Evolutionary conservation across 2,329 filamentous ascomycete genomes (phyloP), one percentile per base, ranked within the genome.

Genomic region (Teratosphaeria gauchensis): DNA sequence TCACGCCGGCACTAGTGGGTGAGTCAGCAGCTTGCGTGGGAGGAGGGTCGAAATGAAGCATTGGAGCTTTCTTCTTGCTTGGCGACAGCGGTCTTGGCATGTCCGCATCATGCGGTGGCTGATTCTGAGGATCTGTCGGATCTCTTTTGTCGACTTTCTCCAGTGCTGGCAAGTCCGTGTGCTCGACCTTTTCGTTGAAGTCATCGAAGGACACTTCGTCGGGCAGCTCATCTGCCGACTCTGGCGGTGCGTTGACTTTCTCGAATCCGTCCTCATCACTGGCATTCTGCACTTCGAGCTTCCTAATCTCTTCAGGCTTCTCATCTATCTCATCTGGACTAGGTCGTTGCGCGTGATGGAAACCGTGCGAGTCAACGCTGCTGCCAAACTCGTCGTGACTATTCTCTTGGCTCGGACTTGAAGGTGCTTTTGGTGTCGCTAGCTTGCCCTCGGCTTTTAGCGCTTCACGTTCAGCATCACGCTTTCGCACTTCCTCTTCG

Each of bases 201-300:
- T 88, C 84, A 62, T 88, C 84, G 42, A 86, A 88, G 1, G 82
- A 83, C 55, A 89, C 86, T 61, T 92, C 88, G 32, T 72, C 70
- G 5, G 67, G 69, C 7, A 71, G 56, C 19, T 83, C 84, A 66
- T 90, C 82, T 32, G 60, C 87, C 32, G 85, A 86, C 2, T 38
- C 56, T 12, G 46, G 14, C 53, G 83, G 82, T 28, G 80, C 78
- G 53, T 78, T 78, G 9, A 97, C 92, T 73, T 96, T 91, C 72
- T 99, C 94, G 68, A 96, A 97, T 0, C 89, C 90, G 70, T 97
- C 94, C 63, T 94, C 89, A 64, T 96, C 90, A 12, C 88, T 87
- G 16, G 84, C 85, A 67, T 94, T 95, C 56, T 87, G 88, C 14
- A 92, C 84, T 65, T 92, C 89, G 1, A 92, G 78, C 53, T 80